Evolutionary conservation across 2,329 filamentous ascomycete genomes (phyloP).

Genomic region (Aspergillus sp.): DNA sequence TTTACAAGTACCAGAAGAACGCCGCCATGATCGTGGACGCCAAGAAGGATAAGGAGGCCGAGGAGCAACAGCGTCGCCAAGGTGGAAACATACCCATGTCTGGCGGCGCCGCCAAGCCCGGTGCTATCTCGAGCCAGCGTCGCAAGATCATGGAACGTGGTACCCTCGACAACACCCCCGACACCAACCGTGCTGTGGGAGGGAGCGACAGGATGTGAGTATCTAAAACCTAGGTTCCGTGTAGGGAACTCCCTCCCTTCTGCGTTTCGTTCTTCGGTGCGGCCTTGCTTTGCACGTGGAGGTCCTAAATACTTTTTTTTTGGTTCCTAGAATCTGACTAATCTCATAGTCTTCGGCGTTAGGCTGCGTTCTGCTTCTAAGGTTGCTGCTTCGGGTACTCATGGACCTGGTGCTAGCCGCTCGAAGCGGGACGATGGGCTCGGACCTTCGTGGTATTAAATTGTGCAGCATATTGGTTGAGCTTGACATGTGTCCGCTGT

Average conservation of each 20-base stretch:
- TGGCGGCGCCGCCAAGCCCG: slow-evolving; percentile 65
- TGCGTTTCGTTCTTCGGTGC: slow-evolving; percentile 72
- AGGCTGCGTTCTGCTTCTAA: slow-evolving; percentile 83
- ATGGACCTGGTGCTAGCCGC: slow-evolving; percentile 50
- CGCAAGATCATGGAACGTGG: slow-evolving; percentile 79
- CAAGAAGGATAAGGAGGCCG: slow-evolving; percentile 70
- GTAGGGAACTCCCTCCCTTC: slow-evolving; percentile 77
- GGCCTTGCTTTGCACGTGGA: slow-evolving; percentile 75
- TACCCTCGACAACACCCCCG: slow-evolving; percentile 66
- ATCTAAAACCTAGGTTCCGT: slow-evolving; percentile 69
- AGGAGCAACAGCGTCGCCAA: slow-evolving; percentile 70
- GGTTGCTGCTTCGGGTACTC: slow-evolving; percentile 57
- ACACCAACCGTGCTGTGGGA: slow-evolving; percentile 72
- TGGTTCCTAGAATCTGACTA: slow-evolving; percentile 75
- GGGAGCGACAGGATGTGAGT: slow-evolving; percentile 97
- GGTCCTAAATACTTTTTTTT: slow-evolving; percentile 37
- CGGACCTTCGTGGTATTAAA: slow-evolving; percentile 47
- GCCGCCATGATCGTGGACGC: slow-evolving; percentile 90
- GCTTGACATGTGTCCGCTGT: slow-evolving; percentile 22
- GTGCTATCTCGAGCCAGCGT: slow-evolving; percentile 72
- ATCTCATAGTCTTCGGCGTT: slow-evolving; percentile 79
- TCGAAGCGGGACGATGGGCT: slow-evolving; percentile 56
- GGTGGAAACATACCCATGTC: slow-evolving; percentile 59
- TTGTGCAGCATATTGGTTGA: slow-evolving; percentile 33
- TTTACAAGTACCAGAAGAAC: slow-evolving; percentile 99